A percentile compares a stretch with the other conserved stretches of the same genome.
These are phyloP conservation scores for Heracleum sosnowskyi DNA, from an alignment of 129 eudicot species.

Conservation along the genomic window DNA sequence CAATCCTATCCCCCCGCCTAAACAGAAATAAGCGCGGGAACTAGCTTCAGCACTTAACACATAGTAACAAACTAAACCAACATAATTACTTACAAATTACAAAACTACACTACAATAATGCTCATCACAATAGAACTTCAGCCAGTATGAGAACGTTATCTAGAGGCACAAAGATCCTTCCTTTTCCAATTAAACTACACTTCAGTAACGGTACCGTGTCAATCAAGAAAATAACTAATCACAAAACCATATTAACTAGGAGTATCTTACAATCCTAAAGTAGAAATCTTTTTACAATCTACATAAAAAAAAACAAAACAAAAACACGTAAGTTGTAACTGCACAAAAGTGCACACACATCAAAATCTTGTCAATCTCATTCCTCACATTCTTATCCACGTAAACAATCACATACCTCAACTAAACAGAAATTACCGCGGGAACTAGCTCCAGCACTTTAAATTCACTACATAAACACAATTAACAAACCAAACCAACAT, in stretches of 20 bases:
- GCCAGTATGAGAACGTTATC: not conserved
- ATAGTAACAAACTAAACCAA: too few species aligned
- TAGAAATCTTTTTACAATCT: not conserved
- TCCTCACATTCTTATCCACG: too few species aligned
- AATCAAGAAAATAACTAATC: too few species aligned
- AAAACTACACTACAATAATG: too few species aligned
- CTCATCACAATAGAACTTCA: not conserved
- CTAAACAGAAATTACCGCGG: not conserved
- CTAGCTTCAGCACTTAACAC: too few species aligned
- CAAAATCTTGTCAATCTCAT: not conserved
- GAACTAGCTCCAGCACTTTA: not conserved
- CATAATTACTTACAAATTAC: too few species aligned
- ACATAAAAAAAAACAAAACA: not conserved
- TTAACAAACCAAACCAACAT: not conserved
- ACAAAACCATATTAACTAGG: not conserved
- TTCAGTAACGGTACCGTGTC: not conserved
- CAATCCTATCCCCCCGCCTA: too few species aligned
- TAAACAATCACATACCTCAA: not conserved
- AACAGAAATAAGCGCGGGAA: too few species aligned
- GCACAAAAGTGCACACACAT: not conserved
- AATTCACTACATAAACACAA: not conserved
- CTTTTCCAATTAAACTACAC: not conserved
- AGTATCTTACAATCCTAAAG: not conserved
- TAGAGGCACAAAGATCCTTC: not conserved
- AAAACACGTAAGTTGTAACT: not conserved